Evolutionary conservation across 768 basidiomycete species (phyloP).

Genomic region (Auricularia auricula-judae): DNA sequence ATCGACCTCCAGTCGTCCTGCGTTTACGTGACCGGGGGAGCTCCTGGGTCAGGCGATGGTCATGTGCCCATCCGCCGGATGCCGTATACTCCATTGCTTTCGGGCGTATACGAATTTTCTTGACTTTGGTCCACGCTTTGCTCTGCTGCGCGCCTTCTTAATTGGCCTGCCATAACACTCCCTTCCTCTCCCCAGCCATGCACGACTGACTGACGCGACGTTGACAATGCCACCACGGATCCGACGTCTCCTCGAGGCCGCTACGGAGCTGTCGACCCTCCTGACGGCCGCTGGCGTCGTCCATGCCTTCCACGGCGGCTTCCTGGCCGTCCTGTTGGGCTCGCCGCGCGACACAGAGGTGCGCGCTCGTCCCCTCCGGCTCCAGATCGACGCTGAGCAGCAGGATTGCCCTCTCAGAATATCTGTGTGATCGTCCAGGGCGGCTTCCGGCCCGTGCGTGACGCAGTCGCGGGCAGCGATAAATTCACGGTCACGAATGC

Average conservation of each 20-base stretch:
- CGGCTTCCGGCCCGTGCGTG: slow-evolving; percentile 72
- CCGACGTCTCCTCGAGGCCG: slow-evolving; percentile 65
- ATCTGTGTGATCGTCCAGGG: slow-evolving; percentile 78
- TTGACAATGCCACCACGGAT: slow-evolving; percentile 52
- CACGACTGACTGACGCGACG: slow-evolving; percentile 14
- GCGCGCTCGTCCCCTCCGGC: slow-evolving; percentile 12
- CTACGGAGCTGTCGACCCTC: slow-evolving; percentile 57
- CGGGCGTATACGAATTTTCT: neutral
- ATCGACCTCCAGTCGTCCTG: neutral
- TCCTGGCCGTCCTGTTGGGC: slow-evolving; percentile 60
- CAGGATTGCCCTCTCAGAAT: slow-evolving; percentile 37
- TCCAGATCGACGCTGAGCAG: neutral
- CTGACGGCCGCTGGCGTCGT: slow-evolving; percentile 48
- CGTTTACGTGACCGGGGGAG: neutral
- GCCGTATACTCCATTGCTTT: neutral
- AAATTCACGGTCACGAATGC: slow-evolving; percentile 60
- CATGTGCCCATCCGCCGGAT: neutral
- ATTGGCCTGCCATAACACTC: neutral
- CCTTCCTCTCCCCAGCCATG: slow-evolving; percentile 10
- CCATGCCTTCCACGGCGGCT: slow-evolving; percentile 73
- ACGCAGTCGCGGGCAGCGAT: slow-evolving; percentile 53
- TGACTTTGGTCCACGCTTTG: neutral
- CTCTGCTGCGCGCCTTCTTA: neutral
- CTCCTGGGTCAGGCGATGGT: neutral
- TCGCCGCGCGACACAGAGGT: slow-evolving; percentile 58